These are phyloP conservation scores for Saturnispora besseyi DNA, from an alignment of 805 yeast genomes.

Conservation along the genomic window DNA sequence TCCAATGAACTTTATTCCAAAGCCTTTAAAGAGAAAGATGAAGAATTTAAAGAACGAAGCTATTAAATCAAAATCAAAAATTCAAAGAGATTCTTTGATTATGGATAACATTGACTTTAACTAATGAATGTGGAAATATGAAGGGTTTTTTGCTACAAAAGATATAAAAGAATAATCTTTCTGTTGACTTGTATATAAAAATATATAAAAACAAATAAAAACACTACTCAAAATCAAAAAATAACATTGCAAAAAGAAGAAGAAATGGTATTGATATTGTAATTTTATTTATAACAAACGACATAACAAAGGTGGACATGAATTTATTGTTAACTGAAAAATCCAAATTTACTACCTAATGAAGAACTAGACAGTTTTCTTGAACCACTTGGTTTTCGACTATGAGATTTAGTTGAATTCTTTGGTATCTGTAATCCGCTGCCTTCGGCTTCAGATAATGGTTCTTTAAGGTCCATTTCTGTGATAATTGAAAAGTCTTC, in stretches of 20 bases:
- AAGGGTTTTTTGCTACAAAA: no score
- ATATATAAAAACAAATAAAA: not conserved
- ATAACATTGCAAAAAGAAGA: not conserved
- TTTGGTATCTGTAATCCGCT: not conserved
- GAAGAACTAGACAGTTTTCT: conserved; percentile 3
- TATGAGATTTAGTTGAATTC: not conserved
- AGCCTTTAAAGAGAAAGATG: conserved; percentile 36
- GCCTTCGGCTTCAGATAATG: not conserved
- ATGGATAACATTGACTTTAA: conserved; percentile 6
- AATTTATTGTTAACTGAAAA: not conserved
- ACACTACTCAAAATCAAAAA: not conserved
- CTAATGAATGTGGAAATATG: not conserved
- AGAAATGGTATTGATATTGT: not conserved
- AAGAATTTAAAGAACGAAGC: conserved; percentile 35
- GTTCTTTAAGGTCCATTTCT: conserved; percentile 20
- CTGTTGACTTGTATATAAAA: not conserved
- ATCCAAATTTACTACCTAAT: conserved; percentile 7
- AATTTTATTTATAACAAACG: not conserved
- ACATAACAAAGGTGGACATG: not conserved
- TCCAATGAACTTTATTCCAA: conserved; percentile 60
- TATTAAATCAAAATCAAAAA: conserved; percentile 17
- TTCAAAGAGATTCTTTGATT: conserved; percentile 31
- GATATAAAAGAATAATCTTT: not conserved
- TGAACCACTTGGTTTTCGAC: not conserved
- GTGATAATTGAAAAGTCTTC: conserved; percentile 43